Base-by-base conservation (phyloP, 345 rosid genomes). In the Salix arbutifolia region DNA sequence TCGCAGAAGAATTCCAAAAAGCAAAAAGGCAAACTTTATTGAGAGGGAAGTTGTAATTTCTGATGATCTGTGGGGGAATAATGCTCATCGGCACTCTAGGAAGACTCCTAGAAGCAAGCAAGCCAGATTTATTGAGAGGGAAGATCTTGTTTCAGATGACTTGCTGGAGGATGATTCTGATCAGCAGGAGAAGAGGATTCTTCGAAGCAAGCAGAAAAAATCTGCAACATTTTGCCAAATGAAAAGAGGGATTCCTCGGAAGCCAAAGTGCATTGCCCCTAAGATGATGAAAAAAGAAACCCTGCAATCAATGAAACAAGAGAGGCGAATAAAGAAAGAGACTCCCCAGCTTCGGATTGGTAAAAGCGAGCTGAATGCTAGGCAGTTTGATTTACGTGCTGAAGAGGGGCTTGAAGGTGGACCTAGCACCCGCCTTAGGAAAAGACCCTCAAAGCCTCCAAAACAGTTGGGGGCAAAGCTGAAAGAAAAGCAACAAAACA, bases 341-440 rank as follows among this genome's bases (percentile, higher is more conserved):
- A 69, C 83, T 44, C 73, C 86, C 70, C 75, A 68, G 64, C 76
- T 72, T 23, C 72, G 73, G 62, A 80, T 28, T 78, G 74, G 40
- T 71, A 85, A 86, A 86, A 69, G 79, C 48, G 78, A 73, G 74
- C 80, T 42, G 65, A 75, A 78, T 56, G 67, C 78, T 5, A 74
- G 78, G 68, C 82, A 31, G 61, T 61, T 68, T n/a, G 84, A 83
- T 65, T 65, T 73, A 18, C 78, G 38, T 30, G 74, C 42, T 30
- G 87, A 84, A 79, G 90, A 83, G 56, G 87, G 86, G 79, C 67
- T 35, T 9, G 88, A 84, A 74, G 97, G 90, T 23, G 92, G 97
- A 73, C 95, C 95, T 56, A 88, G 92, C 89, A 89, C 91, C 0
- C 91, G 97, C 58, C 89, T 90, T 31, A 83, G 97, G 89, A 86